Conservation (phyloP, 345 rosid species). For the Heritiera fomes region DNA sequence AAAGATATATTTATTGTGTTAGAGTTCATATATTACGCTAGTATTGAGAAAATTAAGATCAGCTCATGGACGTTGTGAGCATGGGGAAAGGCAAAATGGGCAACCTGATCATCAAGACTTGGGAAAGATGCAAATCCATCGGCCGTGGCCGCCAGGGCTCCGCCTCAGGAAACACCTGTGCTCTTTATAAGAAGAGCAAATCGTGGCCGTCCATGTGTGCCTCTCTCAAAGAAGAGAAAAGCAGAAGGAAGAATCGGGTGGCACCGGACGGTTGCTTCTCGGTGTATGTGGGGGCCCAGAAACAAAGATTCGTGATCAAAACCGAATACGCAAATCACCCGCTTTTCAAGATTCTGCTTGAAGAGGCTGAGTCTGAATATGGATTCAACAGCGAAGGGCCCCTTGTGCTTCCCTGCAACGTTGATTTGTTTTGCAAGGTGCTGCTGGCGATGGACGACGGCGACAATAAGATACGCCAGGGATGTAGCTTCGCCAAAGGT, state of each 20-base stretch:
- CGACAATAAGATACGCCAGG: constrained; percentile 22
- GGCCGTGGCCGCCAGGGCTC: constrained; percentile 24
- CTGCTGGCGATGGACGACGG: constrained; percentile 40
- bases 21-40: background rate
- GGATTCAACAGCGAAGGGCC: constrained; percentile 64
- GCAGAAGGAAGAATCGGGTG: constrained; percentile 25
- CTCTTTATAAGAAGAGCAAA: constrained; percentile 30
- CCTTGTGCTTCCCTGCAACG: constrained; percentile 63
- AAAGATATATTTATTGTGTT: background rate
- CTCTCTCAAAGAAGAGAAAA: constrained; percentile 6
- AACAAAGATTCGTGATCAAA: constrained; percentile 56
- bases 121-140: constrained; percentile 54
- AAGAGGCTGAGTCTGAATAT: constrained; percentile 70
- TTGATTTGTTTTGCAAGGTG: constrained; percentile 48
- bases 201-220: constrained; percentile 32
- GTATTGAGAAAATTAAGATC: background rate
- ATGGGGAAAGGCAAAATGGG: constrained; percentile 32
- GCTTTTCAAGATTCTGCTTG: constrained; percentile 53
- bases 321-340: constrained; percentile 64
- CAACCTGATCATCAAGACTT: constrained; percentile 46
- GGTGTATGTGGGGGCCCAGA: constrained; percentile 63
- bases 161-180: background rate
- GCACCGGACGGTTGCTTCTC: constrained; percentile 66
- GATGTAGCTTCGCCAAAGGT: constrained; percentile 37
- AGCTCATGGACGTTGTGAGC: constrained; percentile 26